Conservation (phyloP, 805 yeast genomes). For the Diddensiella santjacobensis region DNA sequence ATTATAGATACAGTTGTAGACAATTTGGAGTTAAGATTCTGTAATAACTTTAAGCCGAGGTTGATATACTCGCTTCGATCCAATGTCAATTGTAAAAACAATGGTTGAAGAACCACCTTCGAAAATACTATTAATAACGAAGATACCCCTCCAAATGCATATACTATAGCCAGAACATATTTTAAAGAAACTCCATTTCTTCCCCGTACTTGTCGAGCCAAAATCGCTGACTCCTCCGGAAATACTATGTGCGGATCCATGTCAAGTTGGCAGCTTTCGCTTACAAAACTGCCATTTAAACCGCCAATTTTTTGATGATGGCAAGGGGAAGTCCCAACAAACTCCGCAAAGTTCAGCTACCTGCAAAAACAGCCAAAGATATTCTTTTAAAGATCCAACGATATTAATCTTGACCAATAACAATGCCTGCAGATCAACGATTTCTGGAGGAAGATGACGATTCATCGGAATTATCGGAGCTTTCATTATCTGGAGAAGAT, state of each 20-base stretch:
- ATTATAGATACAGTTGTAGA: constrained; percentile 18
- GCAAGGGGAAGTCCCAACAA: no score
- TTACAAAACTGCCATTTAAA: no score
- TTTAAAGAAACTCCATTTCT: constrained; percentile 19
- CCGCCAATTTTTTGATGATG: no score
- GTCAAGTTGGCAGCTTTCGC: background rate
- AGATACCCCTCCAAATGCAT: constrained; percentile 33
- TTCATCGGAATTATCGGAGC: constrained; percentile 18
- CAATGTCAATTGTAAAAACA: constrained; percentile 31
- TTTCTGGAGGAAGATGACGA: constrained; percentile 11
- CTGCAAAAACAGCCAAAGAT: no score
- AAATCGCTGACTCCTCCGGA: background rate
- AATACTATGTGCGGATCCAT: background rate
- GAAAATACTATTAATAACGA: constrained; percentile 29
- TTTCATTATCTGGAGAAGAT: constrained; percentile 13
- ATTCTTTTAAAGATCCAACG: no score
- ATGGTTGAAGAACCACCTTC: constrained; percentile 32
- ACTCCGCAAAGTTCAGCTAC: no score
- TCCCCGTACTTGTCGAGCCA: background rate
- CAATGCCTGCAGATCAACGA: background rate
- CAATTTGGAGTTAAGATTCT: constrained; percentile 25
- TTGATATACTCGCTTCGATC: constrained; percentile 32
- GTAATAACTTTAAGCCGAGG: constrained; percentile 27
- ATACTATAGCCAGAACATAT: constrained; percentile 30
- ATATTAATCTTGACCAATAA: no score